Percentiles rank a stretch among this genome's conserved stretches.
Conservation (phyloP, 2,329 filamentous ascomycete genomes). For the Nannizzia gypsea region DNA sequence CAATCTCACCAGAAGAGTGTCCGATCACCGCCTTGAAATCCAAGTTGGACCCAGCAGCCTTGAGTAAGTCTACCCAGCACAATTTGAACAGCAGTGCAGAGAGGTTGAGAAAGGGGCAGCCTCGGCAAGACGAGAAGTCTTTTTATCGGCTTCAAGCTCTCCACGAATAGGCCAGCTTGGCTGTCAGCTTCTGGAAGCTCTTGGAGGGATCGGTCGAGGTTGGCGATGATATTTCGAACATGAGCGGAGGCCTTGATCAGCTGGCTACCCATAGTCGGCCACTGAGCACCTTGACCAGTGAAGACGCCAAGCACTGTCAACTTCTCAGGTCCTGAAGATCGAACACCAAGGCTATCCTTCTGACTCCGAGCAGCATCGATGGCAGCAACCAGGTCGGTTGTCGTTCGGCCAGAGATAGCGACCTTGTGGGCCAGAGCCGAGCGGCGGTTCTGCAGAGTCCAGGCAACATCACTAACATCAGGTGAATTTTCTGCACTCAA, state of each 20-base stretch:
- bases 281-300: conserved; percentile 17
- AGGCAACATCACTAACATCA: conserved; percentile 5
- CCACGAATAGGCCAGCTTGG: conserved; percentile 10
- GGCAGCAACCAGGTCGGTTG: background rate
- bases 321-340: background rate
- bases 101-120: conserved; percentile 12
- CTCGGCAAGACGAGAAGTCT: background rate
- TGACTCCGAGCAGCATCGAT: background rate
- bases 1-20: conserved; percentile 42
- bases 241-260: conserved; percentile 5
- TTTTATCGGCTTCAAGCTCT: conserved; percentile 13
- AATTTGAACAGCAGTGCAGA: conserved; percentile 16
- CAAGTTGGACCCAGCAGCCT: conserved; percentile 20
- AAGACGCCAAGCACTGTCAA: conserved; percentile 10
- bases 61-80: conserved; percentile 11
- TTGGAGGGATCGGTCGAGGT: conserved; percentile 12
- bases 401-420: background rate
- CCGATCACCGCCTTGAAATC: conserved; percentile 30
- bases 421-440: background rate
- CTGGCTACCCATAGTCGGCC: conserved; percentile 15
- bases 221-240: background rate
- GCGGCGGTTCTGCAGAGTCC: conserved; percentile 5
- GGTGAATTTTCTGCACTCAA: background rate
- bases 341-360: background rate
- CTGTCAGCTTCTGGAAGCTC: conserved; percentile 5